Evolutionary conservation across 805 yeast genomes (phyloP), one percentile per base, ranked within the genome.

Genomic region (Zygosaccharomyces siamensis): DNA sequence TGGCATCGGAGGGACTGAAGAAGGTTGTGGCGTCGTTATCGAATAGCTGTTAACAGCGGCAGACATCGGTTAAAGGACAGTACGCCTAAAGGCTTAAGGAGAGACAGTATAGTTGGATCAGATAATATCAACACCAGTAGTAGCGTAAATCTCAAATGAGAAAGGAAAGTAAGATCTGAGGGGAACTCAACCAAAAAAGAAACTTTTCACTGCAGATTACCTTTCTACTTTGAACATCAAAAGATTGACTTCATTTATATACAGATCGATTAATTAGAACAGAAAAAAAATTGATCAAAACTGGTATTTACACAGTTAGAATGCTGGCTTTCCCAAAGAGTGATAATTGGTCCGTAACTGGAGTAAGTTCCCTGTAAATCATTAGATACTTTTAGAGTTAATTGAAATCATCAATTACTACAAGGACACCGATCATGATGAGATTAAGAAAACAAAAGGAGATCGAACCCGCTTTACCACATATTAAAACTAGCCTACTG

Each of bases 11-110:
- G 49, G 49, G 24, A 30, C 44, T 26, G 48, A 41, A 26, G 51
- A 33, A 26, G 48, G 37, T 16, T 32, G 33, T 41, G 36, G 27
- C 12, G 44, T 14, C 35, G 50, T 37, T 37, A 51, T 49, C 14
- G 54, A 46, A 46, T 51, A 51, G 39, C 45, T 37, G 45, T 48
- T 51, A 26, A 51, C 46, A 31, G 50, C 51, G 36, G 51, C 44
- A 23, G 51, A 47, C 54, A 51, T 51, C 26, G 24, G 11, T 45
- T 26, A 26, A 45, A 49, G 36, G 52, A 49, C 21, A 21, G 49
- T 41, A 41, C 44, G 44, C 44, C 44, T 30, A 4, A 24, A 37
- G 28, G 37, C 30, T 7, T 30, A 41, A 30, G 26, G 44, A 41
- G 16, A 10, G 44, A 30, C 31, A 20, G 32, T 16, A n/a, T 24